Percentiles rank a stretch among this genome's conserved stretches.
Conservation (phyloP, 495 filamentous ascomycete genomes). For the Aspergillus cristatus region DNA sequence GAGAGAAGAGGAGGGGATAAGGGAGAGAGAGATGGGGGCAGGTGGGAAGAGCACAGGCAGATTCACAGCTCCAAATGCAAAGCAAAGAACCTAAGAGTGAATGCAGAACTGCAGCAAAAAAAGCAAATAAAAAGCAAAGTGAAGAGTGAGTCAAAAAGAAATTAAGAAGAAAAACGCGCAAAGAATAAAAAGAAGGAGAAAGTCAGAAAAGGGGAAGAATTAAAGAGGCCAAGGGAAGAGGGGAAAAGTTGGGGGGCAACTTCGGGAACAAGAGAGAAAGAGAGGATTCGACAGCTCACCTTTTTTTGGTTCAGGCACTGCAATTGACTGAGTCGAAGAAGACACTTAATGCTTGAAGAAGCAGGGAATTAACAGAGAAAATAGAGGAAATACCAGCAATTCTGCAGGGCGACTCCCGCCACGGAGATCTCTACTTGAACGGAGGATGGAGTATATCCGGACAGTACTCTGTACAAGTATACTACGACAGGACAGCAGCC, state of each 20-base stretch:
- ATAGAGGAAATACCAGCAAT: too few species aligned
- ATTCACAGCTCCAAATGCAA: neutral
- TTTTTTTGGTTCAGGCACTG: neutral
- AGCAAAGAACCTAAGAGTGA: too few species aligned
- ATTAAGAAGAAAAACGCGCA: slow-evolving; percentile 1
- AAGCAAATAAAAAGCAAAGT: neutral
- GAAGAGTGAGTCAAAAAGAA: neutral
- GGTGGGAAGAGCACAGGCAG: too few species aligned
- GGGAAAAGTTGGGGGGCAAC: slow-evolving; percentile 1
- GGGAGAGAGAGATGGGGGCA: slow-evolving; percentile 3
- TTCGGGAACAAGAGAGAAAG: slow-evolving; percentile 4
- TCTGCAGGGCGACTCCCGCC: too few species aligned
- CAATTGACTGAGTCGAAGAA: too few species aligned
- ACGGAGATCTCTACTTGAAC: too few species aligned
- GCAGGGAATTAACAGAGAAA: too few species aligned
- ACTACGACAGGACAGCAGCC: too few species aligned
- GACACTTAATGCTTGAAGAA: too few species aligned
- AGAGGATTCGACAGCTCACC: neutral
- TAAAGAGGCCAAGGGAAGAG: neutral
- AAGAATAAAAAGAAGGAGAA: slow-evolving; percentile 1
- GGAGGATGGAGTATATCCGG: too few species aligned
- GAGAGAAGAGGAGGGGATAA: slow-evolving; percentile 5
- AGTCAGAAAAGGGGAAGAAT: slow-evolving; percentile 1
- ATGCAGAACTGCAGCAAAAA: too few species aligned
- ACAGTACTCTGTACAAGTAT: too few species aligned